Evolutionary conservation across 2,329 filamentous ascomycete genomes (phyloP).

Genomic region (Colletotrichum gigasporum): DNA sequence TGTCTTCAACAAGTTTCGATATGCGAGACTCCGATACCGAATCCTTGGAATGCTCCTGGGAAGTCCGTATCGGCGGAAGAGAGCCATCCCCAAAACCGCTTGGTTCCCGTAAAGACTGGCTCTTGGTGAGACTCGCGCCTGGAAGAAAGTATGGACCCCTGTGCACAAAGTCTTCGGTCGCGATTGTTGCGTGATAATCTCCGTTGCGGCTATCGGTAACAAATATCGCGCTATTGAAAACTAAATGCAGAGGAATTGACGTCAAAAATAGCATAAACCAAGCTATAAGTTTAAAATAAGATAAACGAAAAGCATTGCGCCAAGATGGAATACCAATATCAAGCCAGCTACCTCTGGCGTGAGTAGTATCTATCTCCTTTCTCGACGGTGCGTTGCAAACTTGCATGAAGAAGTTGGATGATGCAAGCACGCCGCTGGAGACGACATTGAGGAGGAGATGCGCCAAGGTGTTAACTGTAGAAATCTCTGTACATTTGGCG

Average conservation of each 20-base stretch:
- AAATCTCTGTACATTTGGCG: not conserved
- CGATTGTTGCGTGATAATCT: conserved; percentile 26
- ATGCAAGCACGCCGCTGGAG: conserved; percentile 6
- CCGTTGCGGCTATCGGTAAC: conserved; percentile 23
- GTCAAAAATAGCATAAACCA: conserved; percentile 36
- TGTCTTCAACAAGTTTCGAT: too few relatives aligned
- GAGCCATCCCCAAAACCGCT: too few relatives aligned
- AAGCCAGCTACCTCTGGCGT: conserved; percentile 49
- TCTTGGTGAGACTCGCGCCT: not conserved
- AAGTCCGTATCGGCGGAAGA: too few relatives aligned
- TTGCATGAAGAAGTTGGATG: conserved; percentile 35
- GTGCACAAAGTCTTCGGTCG: conserved; percentile 23
- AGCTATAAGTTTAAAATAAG: conserved; percentile 31
- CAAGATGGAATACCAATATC: conserved; percentile 55
- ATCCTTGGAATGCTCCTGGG: too few relatives aligned
- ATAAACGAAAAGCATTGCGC: conserved; percentile 41
- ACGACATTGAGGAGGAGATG: conserved; percentile 57
- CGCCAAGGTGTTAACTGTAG: conserved; percentile 30
- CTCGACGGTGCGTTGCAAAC: conserved; percentile 26
- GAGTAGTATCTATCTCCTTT: conserved; percentile 48
- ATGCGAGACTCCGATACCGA: too few relatives aligned
- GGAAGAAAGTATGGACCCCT: conserved; percentile 2
- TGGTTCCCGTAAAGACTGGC: not conserved
- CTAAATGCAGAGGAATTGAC: conserved; percentile 39
- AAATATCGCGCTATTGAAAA: conserved; percentile 35